These are phyloP conservation scores for Trichothecium sympodiale DNA, from an alignment of 2,329 filamentous ascomycete genomes.

Conservation along the genomic window DNA sequence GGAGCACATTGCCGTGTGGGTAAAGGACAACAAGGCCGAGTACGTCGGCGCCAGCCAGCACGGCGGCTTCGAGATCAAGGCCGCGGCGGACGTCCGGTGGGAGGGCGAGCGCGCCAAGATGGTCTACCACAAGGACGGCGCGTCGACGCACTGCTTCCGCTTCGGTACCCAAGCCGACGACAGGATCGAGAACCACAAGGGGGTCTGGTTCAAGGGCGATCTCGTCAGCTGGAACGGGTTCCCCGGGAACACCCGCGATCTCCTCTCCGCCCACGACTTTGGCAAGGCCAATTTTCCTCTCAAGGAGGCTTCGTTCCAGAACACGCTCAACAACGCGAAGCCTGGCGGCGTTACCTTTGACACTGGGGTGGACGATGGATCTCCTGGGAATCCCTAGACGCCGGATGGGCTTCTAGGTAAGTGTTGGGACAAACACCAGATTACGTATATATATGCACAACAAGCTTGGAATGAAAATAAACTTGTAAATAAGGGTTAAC, in stretches of 20 bases:
- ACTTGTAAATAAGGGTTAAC: too few species aligned
- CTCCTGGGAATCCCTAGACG: constrained; percentile 4
- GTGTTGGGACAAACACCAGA: too few species aligned
- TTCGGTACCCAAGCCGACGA: constrained; percentile 16
- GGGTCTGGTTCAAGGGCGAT: constrained; percentile 20
- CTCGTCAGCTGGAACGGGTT: constrained; percentile 21
- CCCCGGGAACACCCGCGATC: constrained; percentile 8
- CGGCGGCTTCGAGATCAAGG: constrained; percentile 16
- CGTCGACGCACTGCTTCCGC: constrained; percentile 22
- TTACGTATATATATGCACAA: too few species aligned
- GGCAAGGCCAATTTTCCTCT: constrained; percentile 7
- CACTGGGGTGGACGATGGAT: constrained; percentile 4
- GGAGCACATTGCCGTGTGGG: constrained; percentile 21
- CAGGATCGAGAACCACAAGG: constrained; percentile 19
- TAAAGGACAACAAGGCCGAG: constrained; percentile 12
- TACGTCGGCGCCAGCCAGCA: constrained; percentile 20
- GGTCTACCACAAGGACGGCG: constrained; percentile 26
- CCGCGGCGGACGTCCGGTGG: constrained; percentile 14
- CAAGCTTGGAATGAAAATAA: too few species aligned
- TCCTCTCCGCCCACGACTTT: constrained; percentile 6
- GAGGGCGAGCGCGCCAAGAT: constrained; percentile 21
- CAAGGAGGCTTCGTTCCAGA: constrained; percentile 4
- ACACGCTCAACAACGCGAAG: constrained; percentile 3
- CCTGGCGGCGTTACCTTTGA: constrained; percentile 6
- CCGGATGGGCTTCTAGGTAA: too few species aligned